Base-by-base conservation (phyloP, 176 grass and related monocot genomes). In the Bothriochloa decipiens region DNA sequence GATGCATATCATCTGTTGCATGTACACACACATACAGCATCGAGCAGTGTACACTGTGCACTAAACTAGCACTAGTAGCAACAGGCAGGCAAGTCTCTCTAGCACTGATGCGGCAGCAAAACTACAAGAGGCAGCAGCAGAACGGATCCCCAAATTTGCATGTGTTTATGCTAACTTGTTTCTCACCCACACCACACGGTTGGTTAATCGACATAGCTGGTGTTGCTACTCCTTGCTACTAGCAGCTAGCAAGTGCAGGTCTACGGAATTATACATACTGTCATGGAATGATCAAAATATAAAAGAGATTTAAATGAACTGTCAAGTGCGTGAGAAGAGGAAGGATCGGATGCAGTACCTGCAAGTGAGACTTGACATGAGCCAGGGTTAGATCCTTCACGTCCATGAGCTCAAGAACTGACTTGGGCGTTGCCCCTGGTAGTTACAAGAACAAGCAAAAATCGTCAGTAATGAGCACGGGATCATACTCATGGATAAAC, bases 371-470 rank as follows among this genome's bases (percentile, higher is more conserved):
- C 74, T 94, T 94, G 76, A 94, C 92, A 89, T 94, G 92, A 86
- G 92, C 89, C 63, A 94, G 87, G 23, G 92, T 94, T 76, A 94
- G 92, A 81, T 94, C 92, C 80, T 91, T 94, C 37, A 94, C 92
- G 84, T 94, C 92, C 89, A 94, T 94, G 17, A 94, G 81, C 77
- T 94, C 92, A 84, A 94, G 92, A 89, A 94, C 92, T n/a, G 92
- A 74, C 76, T 94, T 94, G 5, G 92, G 92, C 1, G 92, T 94
- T 12, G 92, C 92, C 39, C 92, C 92, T 94, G 81, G 23, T 7
- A 42, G 47, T 77, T 77, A 42, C 41, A 73, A 16, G 23, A 63
- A 71, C 8, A 41, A 80, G 20, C n/a, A 36, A 15, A 4, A 39
- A 67, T 52, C n/a, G 11, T 72, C 41, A 46, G 12, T 46, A 12